phyloP scores from a whole-genome alignment of 1,284 basidiomycete species.

The Fereydounia khargensis region DNA sequence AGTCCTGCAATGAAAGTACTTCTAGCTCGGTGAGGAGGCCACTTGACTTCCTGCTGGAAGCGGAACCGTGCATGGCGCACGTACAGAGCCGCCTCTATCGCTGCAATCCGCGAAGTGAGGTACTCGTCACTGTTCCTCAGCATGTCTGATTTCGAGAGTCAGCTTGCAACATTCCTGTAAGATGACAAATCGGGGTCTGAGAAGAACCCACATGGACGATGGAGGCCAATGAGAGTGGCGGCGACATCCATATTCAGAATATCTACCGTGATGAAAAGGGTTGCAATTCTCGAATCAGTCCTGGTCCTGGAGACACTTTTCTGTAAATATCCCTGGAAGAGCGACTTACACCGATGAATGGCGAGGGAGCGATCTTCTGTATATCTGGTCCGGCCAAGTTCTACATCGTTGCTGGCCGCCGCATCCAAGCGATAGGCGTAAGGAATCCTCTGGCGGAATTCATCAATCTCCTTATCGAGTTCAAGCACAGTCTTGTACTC shows the following conservation, averaged over 20 bases:
- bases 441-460: constrained; percentile 77
- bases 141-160: no score
- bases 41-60: constrained; percentile 44
- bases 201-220: no score
- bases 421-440: constrained; percentile 72
- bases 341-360: constrained; percentile 42
- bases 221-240: constrained; percentile 50
- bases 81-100: constrained; percentile 42
- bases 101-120: constrained; percentile 38
- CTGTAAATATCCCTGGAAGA: no score
- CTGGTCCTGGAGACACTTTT: no score
- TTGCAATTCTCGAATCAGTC: no score
- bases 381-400: constrained; percentile 33
- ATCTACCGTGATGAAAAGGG: no score
- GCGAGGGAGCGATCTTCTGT: constrained; percentile 43
- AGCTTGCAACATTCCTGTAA: no score
- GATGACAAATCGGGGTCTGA: no score
- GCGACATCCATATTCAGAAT: constrained; percentile 51
- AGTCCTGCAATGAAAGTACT: constrained; percentile 49
- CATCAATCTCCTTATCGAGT: constrained; percentile 80
- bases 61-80: constrained; percentile 45
- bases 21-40: constrained; percentile 39
- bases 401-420: constrained; percentile 62
- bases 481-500: constrained; percentile 81
- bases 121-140: constrained; percentile 47